A percentile compares a stretch with the other conserved stretches of the same genome.
Evolutionary conservation across 306 rosid species (phyloP).

Genomic region (Crotalaria pallida): DNA sequence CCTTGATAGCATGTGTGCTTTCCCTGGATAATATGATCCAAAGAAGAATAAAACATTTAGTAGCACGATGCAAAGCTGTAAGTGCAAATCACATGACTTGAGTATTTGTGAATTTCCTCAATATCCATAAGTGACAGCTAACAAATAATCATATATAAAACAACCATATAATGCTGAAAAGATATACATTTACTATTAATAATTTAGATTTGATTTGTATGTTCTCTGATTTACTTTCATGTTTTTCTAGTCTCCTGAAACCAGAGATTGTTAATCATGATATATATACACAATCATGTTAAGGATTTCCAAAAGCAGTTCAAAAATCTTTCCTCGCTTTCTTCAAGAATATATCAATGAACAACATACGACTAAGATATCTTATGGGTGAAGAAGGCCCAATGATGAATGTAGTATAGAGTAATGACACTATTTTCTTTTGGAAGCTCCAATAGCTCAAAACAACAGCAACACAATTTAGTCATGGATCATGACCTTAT

Average conservation of each 20-base stretch:
- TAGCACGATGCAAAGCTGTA: background rate
- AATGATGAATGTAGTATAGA: too few relatives aligned
- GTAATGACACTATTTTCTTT: background rate
- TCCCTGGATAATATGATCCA: slow-evolving; percentile 38
- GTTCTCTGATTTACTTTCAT: too few relatives aligned
- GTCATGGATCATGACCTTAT: background rate
- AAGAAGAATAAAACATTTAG: background rate
- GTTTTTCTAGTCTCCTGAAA: too few relatives aligned
- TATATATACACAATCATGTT: too few relatives aligned
- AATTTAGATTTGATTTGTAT: too few relatives aligned
- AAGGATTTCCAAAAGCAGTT: too few relatives aligned
- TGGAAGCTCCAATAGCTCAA: background rate
- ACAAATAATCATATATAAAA: background rate
- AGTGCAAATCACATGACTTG: background rate
- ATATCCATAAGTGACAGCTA: background rate
- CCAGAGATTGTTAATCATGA: too few relatives aligned
- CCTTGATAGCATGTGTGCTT: slow-evolving; percentile 40
- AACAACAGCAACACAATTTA: background rate
- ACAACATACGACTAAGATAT: background rate
- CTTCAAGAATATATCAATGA: background rate
- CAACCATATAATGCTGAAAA: background rate
- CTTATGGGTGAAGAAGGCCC: background rate
- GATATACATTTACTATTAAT: background rate
- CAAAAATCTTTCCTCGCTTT: too few relatives aligned
- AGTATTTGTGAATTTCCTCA: background rate